These are phyloP conservation scores for Verticillium dahliae DNA, from an alignment of 2,329 filamentous ascomycete species.

Conservation along the genomic window DNA sequence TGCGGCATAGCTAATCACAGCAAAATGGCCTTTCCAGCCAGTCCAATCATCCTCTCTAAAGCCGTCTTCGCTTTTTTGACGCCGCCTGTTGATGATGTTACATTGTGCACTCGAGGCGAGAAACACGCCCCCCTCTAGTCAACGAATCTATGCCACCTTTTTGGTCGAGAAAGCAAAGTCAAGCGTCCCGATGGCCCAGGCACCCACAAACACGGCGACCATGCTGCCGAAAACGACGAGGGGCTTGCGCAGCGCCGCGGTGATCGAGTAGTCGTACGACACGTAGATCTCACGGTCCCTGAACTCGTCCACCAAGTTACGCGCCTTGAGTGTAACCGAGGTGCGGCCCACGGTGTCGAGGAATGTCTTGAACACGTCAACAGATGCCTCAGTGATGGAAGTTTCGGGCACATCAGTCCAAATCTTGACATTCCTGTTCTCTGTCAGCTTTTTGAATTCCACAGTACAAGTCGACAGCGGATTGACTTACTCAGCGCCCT, in stretches of 20 bases:
- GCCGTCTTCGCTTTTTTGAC: slow-evolving; percentile 9
- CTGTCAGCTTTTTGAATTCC: slow-evolving; percentile 17
- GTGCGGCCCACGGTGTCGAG: slow-evolving; percentile 91
- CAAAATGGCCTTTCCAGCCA: background rate
- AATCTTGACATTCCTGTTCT: slow-evolving; percentile 69
- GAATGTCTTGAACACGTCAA: slow-evolving; percentile 75
- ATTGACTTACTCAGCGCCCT: slow-evolving; percentile 71
- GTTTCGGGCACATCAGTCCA: slow-evolving; percentile 63
- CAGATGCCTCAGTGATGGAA: slow-evolving; percentile 49
- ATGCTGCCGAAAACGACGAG: slow-evolving; percentile 70
- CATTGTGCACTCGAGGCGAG: slow-evolving; percentile 9
- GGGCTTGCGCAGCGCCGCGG: slow-evolving; percentile 77
- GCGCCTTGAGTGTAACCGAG: slow-evolving; percentile 68
- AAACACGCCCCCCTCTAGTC: background rate
- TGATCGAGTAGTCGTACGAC: slow-evolving; percentile 76
- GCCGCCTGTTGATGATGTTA: slow-evolving; percentile 11
- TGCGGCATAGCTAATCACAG: background rate
- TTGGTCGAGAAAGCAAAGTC: slow-evolving; percentile 67
- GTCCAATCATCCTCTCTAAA: slow-evolving; percentile 12
- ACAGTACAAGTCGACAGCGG: background rate
- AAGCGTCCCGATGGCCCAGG: slow-evolving; percentile 70
- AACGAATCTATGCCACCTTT: background rate
- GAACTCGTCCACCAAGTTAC: slow-evolving; percentile 86
- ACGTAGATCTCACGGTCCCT: slow-evolving; percentile 78
- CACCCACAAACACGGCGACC: slow-evolving; percentile 65